Evolutionary conservation across 2,329 filamentous ascomycete genomes (phyloP).

Genomic region (Colletotrichum horii): DNA sequence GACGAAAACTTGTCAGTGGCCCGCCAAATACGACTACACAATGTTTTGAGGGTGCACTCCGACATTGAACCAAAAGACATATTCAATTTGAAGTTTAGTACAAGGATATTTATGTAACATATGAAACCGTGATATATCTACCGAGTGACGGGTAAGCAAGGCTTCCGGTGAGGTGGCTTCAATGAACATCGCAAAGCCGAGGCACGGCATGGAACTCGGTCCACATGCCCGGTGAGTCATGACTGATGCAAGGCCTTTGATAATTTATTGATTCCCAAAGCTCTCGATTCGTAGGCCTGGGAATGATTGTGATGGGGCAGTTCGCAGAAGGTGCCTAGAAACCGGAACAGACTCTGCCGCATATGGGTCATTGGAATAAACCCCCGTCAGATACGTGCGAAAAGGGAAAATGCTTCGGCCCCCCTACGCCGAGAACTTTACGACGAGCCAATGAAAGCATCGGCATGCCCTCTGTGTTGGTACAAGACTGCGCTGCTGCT

Average conservation of each 20-base stretch:
- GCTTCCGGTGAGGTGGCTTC: background rate
- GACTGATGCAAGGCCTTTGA: background rate
- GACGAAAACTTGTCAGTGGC: background rate
- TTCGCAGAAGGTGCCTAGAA: background rate
- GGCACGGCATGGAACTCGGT: background rate
- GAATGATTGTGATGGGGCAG: background rate
- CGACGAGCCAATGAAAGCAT: background rate
- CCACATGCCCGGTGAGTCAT: background rate
- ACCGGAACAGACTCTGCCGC: background rate
- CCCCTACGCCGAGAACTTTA: background rate
- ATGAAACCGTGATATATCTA: background rate
- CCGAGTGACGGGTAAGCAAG: background rate
- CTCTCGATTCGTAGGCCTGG: background rate
- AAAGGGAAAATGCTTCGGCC: background rate
- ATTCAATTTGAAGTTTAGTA: background rate
- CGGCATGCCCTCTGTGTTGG: background rate
- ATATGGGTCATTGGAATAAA: background rate
- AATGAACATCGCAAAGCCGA: background rate
- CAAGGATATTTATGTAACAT: background rate
- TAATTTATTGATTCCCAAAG: background rate
- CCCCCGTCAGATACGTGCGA: background rate
- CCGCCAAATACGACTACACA: accelerated
- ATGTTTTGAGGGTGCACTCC: background rate
- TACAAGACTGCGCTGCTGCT: background rate
- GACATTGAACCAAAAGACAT: background rate